Conservation (phyloP, 371 early-diverging fungal species). For the Rhizopus delemar region DNA sequence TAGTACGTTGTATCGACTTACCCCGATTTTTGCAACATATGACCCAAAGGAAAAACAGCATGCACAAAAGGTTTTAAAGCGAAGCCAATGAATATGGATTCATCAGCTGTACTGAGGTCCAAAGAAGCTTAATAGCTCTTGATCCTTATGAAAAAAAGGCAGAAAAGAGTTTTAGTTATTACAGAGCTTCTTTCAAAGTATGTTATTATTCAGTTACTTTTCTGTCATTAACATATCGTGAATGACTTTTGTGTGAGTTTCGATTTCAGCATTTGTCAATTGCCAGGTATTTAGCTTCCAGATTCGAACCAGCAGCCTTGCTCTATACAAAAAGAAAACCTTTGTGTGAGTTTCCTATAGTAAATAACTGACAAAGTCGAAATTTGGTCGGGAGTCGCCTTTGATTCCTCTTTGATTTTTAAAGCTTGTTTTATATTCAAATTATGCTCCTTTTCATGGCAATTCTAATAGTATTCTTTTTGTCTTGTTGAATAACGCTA, state of each 20-base stretch:
- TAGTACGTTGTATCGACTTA: constrained; percentile 2
- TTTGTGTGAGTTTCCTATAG: constrained; percentile 1
- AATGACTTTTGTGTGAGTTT: not conserved
- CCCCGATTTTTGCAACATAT: constrained; percentile 13
- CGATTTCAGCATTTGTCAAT: constrained; percentile 1
- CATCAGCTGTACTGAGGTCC: constrained; percentile 9
- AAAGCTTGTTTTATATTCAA: too few species aligned
- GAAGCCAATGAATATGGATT: constrained; percentile 12
- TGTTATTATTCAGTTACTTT: not conserved
- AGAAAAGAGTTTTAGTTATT: not conserved
- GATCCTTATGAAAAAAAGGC: constrained; percentile 1
- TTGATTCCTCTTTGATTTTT: too few species aligned
- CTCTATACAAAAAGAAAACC: constrained; percentile 1
- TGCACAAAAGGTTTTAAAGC: constrained; percentile 14
- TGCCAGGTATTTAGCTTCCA: constrained; percentile 1
- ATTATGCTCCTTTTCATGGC: too few species aligned
- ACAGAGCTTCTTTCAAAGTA: constrained; percentile 6
- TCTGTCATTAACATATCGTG: not conserved
- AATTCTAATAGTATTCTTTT: too few species aligned
- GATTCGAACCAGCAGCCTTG: constrained; percentile 6
- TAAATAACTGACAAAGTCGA: not conserved
- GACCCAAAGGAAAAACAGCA: constrained; percentile 12
- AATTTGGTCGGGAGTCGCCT: too few species aligned
- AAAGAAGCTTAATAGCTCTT: not conserved
- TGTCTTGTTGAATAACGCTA: too few species aligned